These are phyloP conservation scores for Penicillium fimorum DNA, from an alignment of 495 filamentous ascomycete species.

Conservation along the genomic window DNA sequence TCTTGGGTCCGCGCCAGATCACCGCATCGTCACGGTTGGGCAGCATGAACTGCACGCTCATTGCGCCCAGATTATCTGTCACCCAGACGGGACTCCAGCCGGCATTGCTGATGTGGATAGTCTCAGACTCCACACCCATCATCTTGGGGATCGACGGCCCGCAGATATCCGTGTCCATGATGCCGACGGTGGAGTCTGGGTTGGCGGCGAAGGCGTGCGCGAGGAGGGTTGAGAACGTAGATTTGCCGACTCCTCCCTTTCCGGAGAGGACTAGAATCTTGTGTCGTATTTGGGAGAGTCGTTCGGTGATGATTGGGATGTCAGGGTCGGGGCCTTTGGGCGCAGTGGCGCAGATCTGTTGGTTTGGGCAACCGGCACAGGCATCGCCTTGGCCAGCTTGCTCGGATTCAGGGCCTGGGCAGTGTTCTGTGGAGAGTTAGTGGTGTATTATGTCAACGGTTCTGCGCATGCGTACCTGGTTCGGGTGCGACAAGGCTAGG, in stretches of 20 bases:
- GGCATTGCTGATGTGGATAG: conserved; percentile 76
- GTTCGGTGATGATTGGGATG: conserved; percentile 79
- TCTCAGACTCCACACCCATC: conserved; percentile 93
- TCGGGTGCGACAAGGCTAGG: conserved; percentile 89
- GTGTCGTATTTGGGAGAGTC: conserved; percentile 76
- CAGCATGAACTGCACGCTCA: conserved; percentile 98
- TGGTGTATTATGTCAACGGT: background rate
- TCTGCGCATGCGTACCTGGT: conserved; percentile 55
- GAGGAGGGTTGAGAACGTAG: conserved; percentile 83
- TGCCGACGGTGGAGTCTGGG: conserved; percentile 70
- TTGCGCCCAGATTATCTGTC: conserved; percentile 83
- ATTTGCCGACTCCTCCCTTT: conserved; percentile 96
- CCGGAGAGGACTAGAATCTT: conserved; percentile 90
- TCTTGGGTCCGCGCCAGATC: conserved; percentile 97
- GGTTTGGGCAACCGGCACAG: conserved; percentile 93
- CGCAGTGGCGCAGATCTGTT: conserved; percentile 87
- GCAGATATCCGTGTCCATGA: conserved; percentile 97
- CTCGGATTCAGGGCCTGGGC: conserved; percentile 88
- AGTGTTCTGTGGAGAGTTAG: conserved; percentile 63
- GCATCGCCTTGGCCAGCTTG: conserved; percentile 81
- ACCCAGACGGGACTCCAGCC: conserved; percentile 97
- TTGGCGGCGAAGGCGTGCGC: conserved; percentile 83
- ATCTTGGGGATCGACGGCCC: conserved; percentile 95
- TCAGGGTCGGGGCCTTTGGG: conserved; percentile 97
- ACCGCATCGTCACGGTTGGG: conserved; percentile 89